Evolutionary conservation across 2,329 filamentous ascomycete genomes (phyloP).

Genomic region (Pestalotiopsis sp.): DNA sequence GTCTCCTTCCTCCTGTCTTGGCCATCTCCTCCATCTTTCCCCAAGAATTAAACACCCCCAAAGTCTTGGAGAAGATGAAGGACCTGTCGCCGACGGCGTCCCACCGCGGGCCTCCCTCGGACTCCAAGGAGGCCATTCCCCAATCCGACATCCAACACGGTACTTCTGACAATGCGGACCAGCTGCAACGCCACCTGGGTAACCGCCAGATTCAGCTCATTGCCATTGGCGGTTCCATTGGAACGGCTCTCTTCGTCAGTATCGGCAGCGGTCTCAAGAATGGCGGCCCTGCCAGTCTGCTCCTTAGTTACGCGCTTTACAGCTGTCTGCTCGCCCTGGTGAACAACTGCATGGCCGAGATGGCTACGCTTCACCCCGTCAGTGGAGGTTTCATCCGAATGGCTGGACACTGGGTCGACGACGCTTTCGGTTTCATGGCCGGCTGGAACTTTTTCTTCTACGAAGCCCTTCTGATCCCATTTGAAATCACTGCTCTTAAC

Average conservation of each 20-base stretch:
- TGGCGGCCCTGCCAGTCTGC: slow-evolving; percentile 51
- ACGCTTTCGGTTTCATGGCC: slow-evolving; percentile 56
- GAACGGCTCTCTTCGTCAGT: slow-evolving; percentile 60
- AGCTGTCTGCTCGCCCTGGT: slow-evolving; percentile 54
- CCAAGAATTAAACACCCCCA: too few species aligned
- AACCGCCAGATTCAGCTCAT: slow-evolving; percentile 57
- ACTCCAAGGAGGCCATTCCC: neutral
- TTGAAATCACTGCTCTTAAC: slow-evolving; percentile 35
- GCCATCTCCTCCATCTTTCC: neutral
- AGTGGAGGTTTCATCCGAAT: slow-evolving; percentile 61
- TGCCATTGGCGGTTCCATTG: slow-evolving; percentile 58
- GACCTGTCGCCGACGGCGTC: neutral
- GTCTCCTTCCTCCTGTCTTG: neutral
- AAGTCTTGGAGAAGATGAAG: neutral
- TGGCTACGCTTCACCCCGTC: slow-evolving; percentile 60
- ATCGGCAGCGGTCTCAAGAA: slow-evolving; percentile 57
- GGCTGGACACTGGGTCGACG: slow-evolving; percentile 62
- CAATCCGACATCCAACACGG: neutral
- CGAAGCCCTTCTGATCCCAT: slow-evolving; percentile 34
- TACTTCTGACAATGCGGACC: slow-evolving; percentile 20
- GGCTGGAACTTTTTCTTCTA: slow-evolving; percentile 39
- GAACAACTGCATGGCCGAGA: slow-evolving; percentile 64
- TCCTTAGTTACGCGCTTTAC: slow-evolving; percentile 61
- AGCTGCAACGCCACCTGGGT: slow-evolving; percentile 40
- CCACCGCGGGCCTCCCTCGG: neutral